Evolutionary conservation across 2,329 filamentous ascomycete genomes (phyloP).

Genomic region (Aspergillus sp.): DNA sequence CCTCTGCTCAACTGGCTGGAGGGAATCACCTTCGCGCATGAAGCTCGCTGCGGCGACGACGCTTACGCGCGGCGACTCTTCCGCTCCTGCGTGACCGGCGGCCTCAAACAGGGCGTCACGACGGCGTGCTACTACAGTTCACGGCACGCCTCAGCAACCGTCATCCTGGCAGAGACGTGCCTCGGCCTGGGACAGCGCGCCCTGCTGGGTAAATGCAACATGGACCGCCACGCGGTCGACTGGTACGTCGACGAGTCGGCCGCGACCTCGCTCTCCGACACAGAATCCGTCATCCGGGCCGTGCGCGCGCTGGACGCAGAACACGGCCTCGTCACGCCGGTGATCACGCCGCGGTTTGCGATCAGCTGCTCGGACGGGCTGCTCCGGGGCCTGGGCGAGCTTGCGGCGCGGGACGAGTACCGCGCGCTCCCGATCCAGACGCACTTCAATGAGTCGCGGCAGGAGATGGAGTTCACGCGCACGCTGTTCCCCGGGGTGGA

Average conservation of each 20-base stretch:
- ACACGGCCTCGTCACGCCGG: constrained; percentile 43
- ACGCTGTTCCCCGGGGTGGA: constrained; percentile 55
- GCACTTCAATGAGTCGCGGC: constrained; percentile 64
- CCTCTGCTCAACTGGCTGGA: constrained; percentile 59
- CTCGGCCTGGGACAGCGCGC: constrained; percentile 32
- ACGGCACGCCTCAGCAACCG: constrained; percentile 27
- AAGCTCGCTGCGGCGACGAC: constrained; percentile 58
- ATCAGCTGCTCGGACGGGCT: constrained; percentile 58
- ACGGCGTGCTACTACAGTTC: constrained; percentile 38
- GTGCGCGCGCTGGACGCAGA: constrained; percentile 47
- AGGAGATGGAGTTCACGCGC: constrained; percentile 57
- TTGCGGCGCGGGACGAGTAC: constrained; percentile 45
- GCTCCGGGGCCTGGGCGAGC: constrained; percentile 54
- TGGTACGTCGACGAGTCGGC: constrained; percentile 51
- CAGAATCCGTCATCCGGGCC: constrained; percentile 50
- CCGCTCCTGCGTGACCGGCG: constrained; percentile 52
- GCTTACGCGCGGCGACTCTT: constrained; percentile 55
- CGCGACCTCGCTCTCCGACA: constrained; percentile 50
- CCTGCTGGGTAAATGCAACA: constrained; percentile 36
- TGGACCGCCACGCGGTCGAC: constrained; percentile 45
- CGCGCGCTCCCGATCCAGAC: constrained; percentile 59
- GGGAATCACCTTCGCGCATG: constrained; percentile 62
- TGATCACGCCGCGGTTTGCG: constrained; percentile 60
- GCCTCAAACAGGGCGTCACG: constrained; percentile 53
- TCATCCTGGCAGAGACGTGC: constrained; percentile 33